Base-by-base conservation (phyloP, 495 filamentous ascomycete genomes). In the Trichocladium uniseriatum region DNA sequence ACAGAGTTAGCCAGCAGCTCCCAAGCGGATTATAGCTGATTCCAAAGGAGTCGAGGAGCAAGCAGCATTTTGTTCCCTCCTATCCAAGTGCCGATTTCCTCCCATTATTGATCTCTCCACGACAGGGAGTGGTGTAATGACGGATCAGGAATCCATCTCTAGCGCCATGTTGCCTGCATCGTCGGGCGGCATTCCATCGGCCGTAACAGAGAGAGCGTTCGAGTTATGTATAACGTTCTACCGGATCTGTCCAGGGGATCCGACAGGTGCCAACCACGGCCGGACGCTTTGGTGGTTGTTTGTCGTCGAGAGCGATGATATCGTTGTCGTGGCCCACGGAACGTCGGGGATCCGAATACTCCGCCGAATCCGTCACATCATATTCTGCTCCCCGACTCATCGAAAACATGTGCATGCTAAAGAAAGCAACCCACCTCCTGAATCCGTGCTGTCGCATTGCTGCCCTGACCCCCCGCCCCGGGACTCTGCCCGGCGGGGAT, bases 401-500 rank as follows among this genome's bases (percentile, higher is more conserved):
- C 54, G 35, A n/a, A 51, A 19, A 41, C 42, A 27, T 34, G 45
- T 36, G n/a, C n/a, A n/a, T 28, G 32, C 14, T 16, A 20, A 36
- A 42, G 45, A 41, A 46, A 53, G 86, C 69, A 43, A 57, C 88
- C 69, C 78, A 95, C 89, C 72, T 79, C 79, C 75, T 94, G 85
- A 57, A 95, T 77, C 48, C 81, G 78, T 53, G 79, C 72, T 55
- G 78, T 77, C 53, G 72, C 67, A 59, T 59, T 48, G 19, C 71
- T 74, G 43, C 68, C 70, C 40, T 67, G 56, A 43, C 35, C 54
- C 60, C 49, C 67, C 68, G 42, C 64, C 67, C 51, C 67, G 2
- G 13, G 68, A n/a, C n/a, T n/a, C 63, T 75, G 75, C 60, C 78
- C 81, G 54, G 77, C 77, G 53, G 89, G 89, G 63, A 92, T 91